Percentiles rank a stretch among this genome's conserved stretches.
phyloP scores from a whole-genome alignment of 352 stramenopile genomes.

The Pythium aquatile region DNA sequence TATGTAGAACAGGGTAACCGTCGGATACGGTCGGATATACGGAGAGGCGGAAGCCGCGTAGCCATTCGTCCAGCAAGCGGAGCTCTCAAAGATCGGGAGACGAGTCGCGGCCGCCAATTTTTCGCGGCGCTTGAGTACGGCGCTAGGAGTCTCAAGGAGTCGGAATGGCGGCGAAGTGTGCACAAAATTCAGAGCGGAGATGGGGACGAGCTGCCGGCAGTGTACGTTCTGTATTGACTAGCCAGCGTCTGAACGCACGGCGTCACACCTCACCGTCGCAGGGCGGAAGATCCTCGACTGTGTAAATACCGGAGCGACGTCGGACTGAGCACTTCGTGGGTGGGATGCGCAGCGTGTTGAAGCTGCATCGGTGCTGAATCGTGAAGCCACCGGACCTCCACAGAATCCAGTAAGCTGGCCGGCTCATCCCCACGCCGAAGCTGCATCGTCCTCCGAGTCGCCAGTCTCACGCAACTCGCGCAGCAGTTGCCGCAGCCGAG shows the following conservation, averaged over 20 bases:
- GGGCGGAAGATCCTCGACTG: background rate
- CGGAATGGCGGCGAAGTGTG: background rate
- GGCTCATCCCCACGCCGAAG: background rate
- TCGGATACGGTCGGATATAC: background rate
- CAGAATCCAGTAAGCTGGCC: background rate
- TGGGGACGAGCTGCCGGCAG: background rate
- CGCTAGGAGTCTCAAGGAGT: background rate
- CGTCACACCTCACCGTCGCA: background rate
- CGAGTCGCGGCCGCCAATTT: conserved; percentile 9
- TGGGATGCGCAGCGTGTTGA: background rate
- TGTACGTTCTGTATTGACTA: background rate
- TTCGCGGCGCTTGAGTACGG: conserved; percentile 13
- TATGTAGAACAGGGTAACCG: background rate
- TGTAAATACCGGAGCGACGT: background rate
- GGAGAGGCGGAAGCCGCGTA: background rate
- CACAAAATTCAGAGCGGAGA: conserved; percentile 6
- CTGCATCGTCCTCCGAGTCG: background rate
- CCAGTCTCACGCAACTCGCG: conserved; percentile 31
- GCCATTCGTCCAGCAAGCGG: background rate
- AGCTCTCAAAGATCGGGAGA: conserved; percentile 9
- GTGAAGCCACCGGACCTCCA: background rate
- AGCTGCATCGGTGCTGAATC: background rate
- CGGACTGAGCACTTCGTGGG: background rate
- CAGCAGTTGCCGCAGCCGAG: conserved; percentile 39
- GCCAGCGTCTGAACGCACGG: conserved; percentile 1